Evolutionary conservation across 176 grass and related monocot species (phyloP), one percentile per base, ranked within the genome.

Genomic region (Pontederia crassipes): DNA sequence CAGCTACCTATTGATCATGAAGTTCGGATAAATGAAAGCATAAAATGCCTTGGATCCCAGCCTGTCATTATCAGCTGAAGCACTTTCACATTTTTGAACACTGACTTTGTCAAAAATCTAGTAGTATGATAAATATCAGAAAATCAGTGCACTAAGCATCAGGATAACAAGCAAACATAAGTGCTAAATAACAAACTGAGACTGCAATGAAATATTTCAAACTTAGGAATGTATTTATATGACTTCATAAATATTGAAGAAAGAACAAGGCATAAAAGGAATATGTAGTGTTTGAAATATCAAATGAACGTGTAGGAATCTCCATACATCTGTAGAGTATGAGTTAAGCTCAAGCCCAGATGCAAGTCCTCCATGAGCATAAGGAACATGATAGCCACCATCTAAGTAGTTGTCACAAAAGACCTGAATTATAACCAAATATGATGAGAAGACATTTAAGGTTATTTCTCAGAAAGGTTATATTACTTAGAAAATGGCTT

Each of bases 341-440:
- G 84, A 97, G 48, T 89, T 77, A 72, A 97, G 86, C 68, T 88
- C 62, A 74, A 97, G 87, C 58, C 87, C 78, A 45, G 92, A 97
- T 65, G 87, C 92, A 82, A 97, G 84, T 61, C 55, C 74, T 52
- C 84, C 84, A 74, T 97, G 92, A 56, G 87, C 92, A 72, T 91
- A 91, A 65, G 92, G 92, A 68, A 97, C 87, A 71, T 97, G 92
- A 85, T 97, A 97, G 46, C 87, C 92, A 58, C 92, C 92, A 85
- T 97, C 92, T 56, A 97, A 55, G 81, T 91, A 97, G 71, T 97
- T 97, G 61, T 97, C 92, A 54, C 92, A 97, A 57, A 91, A 97
- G 2, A 91, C 87, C 92, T 97, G 55, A 65, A 81, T 69, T 26
- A 55, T 12, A 59, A 59, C 48, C 4, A 74, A 65, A 65, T 9